Conservation (phyloP, 768 basidiomycete genomes). For the Phylloporus sp. region DNA sequence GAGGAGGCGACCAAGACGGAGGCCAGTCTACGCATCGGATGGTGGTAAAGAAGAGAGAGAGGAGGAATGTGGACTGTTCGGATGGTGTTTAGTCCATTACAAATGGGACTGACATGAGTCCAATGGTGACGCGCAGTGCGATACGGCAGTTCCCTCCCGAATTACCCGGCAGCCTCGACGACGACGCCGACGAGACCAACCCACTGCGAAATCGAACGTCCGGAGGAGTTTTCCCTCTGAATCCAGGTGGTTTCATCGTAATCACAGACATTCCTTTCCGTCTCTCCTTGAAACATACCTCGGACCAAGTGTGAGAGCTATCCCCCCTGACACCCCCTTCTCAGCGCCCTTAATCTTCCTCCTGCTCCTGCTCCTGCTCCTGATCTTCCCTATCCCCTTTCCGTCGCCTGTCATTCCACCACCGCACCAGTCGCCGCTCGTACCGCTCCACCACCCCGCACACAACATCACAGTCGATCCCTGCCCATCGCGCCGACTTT, state of each 20-base stretch:
- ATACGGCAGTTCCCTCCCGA: slow-evolving; percentile 19
- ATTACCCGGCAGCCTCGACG: slow-evolving; percentile 12
- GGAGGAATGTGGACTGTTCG: slow-evolving; percentile 15
- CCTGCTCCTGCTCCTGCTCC: no score
- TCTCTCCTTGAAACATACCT: background rate
- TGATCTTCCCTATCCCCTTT: background rate
- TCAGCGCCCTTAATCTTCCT: slow-evolving; percentile 17
- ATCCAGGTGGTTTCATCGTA: background rate
- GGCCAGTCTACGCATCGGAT: slow-evolving; percentile 59
- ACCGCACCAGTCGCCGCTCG: slow-evolving; percentile 56
- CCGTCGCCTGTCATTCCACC: slow-evolving; percentile 37
- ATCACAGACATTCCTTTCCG: slow-evolving; percentile 1
- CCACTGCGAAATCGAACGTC: background rate
- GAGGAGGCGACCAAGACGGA: slow-evolving; percentile 49
- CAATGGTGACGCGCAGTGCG: background rate
- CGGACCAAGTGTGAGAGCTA: background rate
- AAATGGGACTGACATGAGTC: slow-evolving; percentile 29
- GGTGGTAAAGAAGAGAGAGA: slow-evolving; percentile 22
- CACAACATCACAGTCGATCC: slow-evolving; percentile 50
- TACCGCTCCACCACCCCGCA: slow-evolving; percentile 54
- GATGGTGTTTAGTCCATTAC: slow-evolving; percentile 30
- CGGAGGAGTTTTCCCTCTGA: background rate
- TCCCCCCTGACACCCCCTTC: slow-evolving; percentile 3
- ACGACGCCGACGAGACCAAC: slow-evolving; percentile 7
- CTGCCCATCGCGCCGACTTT: slow-evolving; percentile 50